Evolutionary conservation across 2,329 filamentous ascomycete genomes (phyloP).

Genomic region (Ustulina deusta): DNA sequence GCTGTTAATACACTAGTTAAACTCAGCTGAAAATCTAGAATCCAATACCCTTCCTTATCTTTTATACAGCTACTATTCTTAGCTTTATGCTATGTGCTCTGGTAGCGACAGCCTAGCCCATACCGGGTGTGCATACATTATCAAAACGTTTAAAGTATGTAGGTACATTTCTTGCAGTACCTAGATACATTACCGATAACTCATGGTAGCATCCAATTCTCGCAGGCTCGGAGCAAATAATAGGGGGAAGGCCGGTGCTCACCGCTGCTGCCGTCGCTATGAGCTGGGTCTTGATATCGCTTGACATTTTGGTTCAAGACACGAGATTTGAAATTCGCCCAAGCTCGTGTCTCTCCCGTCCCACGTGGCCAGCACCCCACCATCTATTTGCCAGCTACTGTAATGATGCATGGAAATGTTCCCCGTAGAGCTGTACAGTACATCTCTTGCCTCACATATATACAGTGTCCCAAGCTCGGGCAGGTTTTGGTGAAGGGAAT

Average conservation of each 20-base stretch:
- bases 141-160: background rate
- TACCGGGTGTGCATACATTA: too few relatives aligned
- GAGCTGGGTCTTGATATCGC: constrained; percentile 1
- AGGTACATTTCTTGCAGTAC: too few relatives aligned
- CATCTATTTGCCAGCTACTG: constrained; percentile 43
- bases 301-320: constrained; percentile 20
- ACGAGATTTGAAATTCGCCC: constrained; percentile 30
- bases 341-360: constrained; percentile 33
- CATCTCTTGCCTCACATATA: background rate
- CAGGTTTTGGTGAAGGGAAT: constrained; percentile 1
- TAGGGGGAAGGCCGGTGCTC: constrained; percentile 22
- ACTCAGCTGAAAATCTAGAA: constrained; percentile 14
- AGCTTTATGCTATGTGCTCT: background rate
- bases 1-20: constrained; percentile 4
- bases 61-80: background rate
- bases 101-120: too few relatives aligned
- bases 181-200: background rate
- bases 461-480: background rate
- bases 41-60: background rate
- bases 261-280: constrained; percentile 27
- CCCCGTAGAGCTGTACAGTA: background rate
- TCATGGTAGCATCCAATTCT: constrained; percentile 1
- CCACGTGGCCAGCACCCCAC: constrained; percentile 44
- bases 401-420: constrained; percentile 10
- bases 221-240: constrained; percentile 4